Evolutionary conservation across 2,329 filamentous ascomycete genomes (phyloP), one percentile per base, ranked within the genome.

Genomic region (Phyllosticta capitalensis): DNA sequence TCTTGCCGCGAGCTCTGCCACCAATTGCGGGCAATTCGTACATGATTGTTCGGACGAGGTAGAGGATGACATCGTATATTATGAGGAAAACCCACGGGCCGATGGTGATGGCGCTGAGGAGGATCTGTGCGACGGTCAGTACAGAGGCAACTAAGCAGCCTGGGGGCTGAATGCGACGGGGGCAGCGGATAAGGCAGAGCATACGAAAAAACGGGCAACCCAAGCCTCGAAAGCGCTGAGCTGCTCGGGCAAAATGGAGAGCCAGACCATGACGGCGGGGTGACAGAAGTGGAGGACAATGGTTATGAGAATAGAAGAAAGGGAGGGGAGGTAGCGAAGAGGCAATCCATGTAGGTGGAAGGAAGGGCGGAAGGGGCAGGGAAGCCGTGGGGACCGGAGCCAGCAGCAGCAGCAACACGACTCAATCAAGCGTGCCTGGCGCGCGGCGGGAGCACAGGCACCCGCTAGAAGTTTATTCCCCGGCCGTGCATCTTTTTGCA

Each of bases 41-140:
- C 50, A 78, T 78, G 12, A 79, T 67, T 14, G 80, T 75, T 61
- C 85, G 83, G 69, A 80, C 81, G 61, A 83, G 63, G 71, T 86
- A 89, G 50, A 87, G 77, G 22, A 81, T 63, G 58, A 85, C 69
- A 68, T 89, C 85, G 74, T 87, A 87, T 63, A 84, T 59, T 63
- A 89, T 74, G 38, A 88, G 71, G 22, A 81, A 72, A 5, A 79
- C 71, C 83, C 85, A 88, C 10, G 85, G 85, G 1, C 80, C 79
- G 63, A 88, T 82, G 52, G 79, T 81, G 51, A 87, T 65, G 51
- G 82, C 65, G 22, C 81, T 84, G 61, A 87, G 78, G 60, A 86
- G 65, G 30, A 88, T 71, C 85, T 88, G 66, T 22, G 28, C 58
- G 26, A 24, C 14, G 20, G 50, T 59, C 56, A 59, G 56, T 48